Evolutionary conservation across 2,329 filamentous ascomycete genomes (phyloP), one percentile per base, ranked within the genome.

Genomic region (Penicillium sp.): DNA sequence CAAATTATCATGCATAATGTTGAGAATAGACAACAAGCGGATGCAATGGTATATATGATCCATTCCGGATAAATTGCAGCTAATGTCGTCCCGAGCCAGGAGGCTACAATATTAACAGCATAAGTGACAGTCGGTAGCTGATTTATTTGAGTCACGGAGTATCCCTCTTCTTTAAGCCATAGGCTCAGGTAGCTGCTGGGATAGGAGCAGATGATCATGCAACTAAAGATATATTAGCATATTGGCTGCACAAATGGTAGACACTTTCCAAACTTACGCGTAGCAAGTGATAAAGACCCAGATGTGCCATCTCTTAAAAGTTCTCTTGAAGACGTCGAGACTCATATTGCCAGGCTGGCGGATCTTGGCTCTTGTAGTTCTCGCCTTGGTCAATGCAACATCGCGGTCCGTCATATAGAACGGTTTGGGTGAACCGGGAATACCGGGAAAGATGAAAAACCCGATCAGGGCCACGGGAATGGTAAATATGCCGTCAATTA

Each of bases 401-500:
- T 78, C 74, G 0, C 60, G 60, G 1, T 67, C 62, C 0, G 68
- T 72, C 12, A 77, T 46, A 46, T 67, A 75, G 40, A 74, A 75
- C 1, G 76, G 73, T 18, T 73, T 74, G 1, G 75, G 71, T 3
- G 65, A 68, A 35, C 74, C 75, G 0, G 77, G 77, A 61, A 70
- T 71, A 0, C 75, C 75, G 0, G 76, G 75, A 49, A 70, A 70
- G 3, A 82, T 75, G 7, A 83, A 65, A 62, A 78, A 85, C 0
- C 82, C 82, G 6, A 80, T 75, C 1, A 84, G 53, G 2, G 80
- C 80, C 15, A 85, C 78, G 0, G 82, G 82, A 3, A 85, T 72
- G 2, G 79, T 82, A 59, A 84, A 83, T 38, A 82, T 70, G 0
- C 79, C 80, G 60, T 85, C 81, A 40, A 84, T 80, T 38, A 86